Conservation (phyloP, 169 alveolate species). For the Blepharisma undulans region DNA sequence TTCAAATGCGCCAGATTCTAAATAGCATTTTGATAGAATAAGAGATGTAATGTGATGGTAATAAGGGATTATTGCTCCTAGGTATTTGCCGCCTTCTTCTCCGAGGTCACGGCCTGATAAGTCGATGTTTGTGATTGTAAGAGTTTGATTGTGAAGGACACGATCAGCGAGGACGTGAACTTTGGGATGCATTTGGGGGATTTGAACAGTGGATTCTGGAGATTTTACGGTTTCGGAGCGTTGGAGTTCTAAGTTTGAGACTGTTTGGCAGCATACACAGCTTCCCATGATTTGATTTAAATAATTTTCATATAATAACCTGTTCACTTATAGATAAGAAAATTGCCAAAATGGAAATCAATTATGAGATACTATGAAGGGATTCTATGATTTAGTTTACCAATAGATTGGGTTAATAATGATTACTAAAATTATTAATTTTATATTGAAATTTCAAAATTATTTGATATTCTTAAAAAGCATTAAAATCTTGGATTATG, state of each 20-base stretch:
- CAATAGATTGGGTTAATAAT: too few relatives aligned
- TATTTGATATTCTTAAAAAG: too few relatives aligned
- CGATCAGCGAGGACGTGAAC: not conserved
- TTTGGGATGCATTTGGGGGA: slow-evolving; percentile 16
- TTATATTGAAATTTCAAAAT: not conserved
- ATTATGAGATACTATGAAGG: too few relatives aligned
- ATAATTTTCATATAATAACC: not conserved
- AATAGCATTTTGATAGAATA: not conserved
- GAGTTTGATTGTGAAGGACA: not conserved
- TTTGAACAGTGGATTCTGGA: not conserved
- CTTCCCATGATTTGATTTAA: not conserved
- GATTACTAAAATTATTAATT: too few relatives aligned
- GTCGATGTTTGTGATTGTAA: not conserved
- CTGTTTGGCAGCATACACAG: not conserved
- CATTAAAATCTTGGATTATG: too few relatives aligned
- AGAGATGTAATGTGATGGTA: not conserved
- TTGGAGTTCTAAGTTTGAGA: not conserved
- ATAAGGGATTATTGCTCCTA: not conserved
- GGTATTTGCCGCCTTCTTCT: not conserved
- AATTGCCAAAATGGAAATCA: not conserved
- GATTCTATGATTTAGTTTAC: too few relatives aligned
- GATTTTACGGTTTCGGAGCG: not conserved
- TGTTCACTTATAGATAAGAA: not conserved
- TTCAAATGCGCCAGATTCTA: not conserved
- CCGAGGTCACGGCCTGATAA: not conserved